phyloP scores from a whole-genome alignment of 2,329 filamentous ascomycete species.

The Neonectria hederae region DNA sequence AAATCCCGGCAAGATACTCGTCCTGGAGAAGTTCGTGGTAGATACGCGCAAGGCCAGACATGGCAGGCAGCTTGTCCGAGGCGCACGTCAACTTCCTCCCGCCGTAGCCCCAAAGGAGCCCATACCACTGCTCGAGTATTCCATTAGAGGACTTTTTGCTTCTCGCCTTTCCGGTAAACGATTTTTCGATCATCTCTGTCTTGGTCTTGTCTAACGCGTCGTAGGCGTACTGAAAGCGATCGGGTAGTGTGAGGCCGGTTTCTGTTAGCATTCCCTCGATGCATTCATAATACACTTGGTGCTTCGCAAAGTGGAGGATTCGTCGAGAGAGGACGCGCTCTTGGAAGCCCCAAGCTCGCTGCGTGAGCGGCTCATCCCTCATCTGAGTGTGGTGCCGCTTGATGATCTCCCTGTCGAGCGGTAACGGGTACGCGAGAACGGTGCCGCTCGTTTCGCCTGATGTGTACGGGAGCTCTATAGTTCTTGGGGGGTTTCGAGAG shows the following conservation, averaged over 20 bases:
- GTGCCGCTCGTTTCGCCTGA: neutral
- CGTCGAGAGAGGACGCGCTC: constrained; percentile 32
- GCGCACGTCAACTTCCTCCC: too few relatives aligned
- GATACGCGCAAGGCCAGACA: constrained; percentile 18
- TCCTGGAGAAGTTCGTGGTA: constrained; percentile 16
- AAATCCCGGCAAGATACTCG: constrained; percentile 22
- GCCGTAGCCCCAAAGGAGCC: constrained; percentile 3
- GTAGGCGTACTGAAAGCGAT: neutral
- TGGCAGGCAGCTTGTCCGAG: constrained; percentile 22
- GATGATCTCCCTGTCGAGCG: constrained; percentile 14
- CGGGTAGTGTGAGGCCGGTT: neutral
- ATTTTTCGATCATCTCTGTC: too few relatives aligned
- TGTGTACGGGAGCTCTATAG: neutral
- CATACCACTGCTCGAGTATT: neutral
- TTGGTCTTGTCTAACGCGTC: too few relatives aligned
- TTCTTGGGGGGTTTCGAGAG: neutral
- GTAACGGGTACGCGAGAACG: neutral
- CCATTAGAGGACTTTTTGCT: too few relatives aligned
- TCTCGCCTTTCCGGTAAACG: too few relatives aligned
- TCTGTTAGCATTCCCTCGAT: neutral
- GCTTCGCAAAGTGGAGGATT: constrained; percentile 29
- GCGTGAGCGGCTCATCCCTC: constrained; percentile 10
- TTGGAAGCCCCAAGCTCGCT: constrained; percentile 35
- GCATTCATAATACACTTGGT: constrained; percentile 30
- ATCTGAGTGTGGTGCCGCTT: constrained; percentile 10